Conservation (phyloP, 768 basidiomycete species). For the Podaxis carcinomalis region DNA sequence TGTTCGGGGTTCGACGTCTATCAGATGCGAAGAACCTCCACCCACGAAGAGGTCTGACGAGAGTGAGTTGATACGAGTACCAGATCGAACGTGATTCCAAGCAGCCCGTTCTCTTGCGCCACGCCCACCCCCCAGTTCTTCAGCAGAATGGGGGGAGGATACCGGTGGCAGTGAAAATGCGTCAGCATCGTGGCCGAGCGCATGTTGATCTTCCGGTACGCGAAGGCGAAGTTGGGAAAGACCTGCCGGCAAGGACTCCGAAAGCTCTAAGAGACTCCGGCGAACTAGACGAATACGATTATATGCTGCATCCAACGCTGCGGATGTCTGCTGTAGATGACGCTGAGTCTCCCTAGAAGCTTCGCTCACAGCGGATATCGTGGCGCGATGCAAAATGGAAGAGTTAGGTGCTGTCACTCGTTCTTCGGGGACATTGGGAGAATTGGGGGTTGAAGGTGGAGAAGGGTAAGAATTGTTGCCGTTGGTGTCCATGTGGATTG, state of each 20-base stretch:
- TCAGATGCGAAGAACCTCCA: neutral
- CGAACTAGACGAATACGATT: conserved; percentile 52
- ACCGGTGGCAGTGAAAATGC: conserved; percentile 21
- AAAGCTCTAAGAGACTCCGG: conserved; percentile 42
- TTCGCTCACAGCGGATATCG: conserved; percentile 7
- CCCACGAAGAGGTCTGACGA: neutral
- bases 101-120: conserved; percentile 3
- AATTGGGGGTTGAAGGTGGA: conserved; percentile 21
- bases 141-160: neutral
- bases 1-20: neutral
- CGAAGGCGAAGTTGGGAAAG: conserved; percentile 12
- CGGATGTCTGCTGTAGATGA: conserved; percentile 45
- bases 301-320: conserved; percentile 52
- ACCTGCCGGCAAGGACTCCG: conserved; percentile 27
- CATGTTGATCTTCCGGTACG: conserved; percentile 25
- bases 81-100: neutral
- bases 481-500: conserved; percentile 18
- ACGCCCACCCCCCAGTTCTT: neutral
- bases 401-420: neutral
- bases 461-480: conserved; percentile 25
- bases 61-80: neutral
- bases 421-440: conserved; percentile 14
- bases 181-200: conserved; percentile 36
- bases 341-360: conserved; percentile 25
- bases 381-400: conserved; percentile 9